These are phyloP conservation scores for Mesembryanthemum crystallinum DNA, from an alignment of 148 eudicot genomes.

Conservation along the genomic window DNA sequence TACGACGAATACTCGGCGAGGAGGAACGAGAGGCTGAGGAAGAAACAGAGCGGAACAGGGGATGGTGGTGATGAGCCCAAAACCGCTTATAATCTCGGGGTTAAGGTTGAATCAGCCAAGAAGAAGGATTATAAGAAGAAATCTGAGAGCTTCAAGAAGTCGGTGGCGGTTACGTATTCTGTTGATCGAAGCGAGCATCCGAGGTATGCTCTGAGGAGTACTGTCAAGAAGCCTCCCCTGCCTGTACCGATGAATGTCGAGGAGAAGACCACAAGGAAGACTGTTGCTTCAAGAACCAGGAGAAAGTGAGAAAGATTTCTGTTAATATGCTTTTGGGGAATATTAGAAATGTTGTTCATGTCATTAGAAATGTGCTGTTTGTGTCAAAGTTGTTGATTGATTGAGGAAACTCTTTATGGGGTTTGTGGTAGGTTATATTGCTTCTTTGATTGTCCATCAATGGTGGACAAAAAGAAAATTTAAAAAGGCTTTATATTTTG, in stretches of 20 bases:
- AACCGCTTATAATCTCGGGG: conserved; percentile 35
- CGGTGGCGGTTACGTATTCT: not conserved
- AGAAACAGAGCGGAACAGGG: conserved; percentile 50
- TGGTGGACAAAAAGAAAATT: conserved; percentile 11
- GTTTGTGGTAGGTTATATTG: not conserved
- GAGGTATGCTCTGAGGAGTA: conserved; percentile 72
- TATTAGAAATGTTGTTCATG: not conserved
- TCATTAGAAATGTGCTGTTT: no score
- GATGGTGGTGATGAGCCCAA: conserved; percentile 27
- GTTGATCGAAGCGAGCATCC: conserved; percentile 42
- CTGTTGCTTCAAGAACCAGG: conserved; percentile 38
- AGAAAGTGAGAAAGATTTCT: conserved; percentile 28
- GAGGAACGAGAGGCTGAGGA: conserved; percentile 80
- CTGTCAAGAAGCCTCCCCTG: conserved; percentile 67
- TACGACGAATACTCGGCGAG: conserved; percentile 74
- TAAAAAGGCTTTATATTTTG: not conserved
- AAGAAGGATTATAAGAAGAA: conserved; percentile 3
- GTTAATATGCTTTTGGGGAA: no score
- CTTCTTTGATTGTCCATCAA: conserved; percentile 4
- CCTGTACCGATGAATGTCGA: conserved; percentile 58
- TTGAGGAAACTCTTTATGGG: not conserved
- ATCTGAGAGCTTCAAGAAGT: not conserved
- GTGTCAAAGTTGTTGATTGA: not conserved
- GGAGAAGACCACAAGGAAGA: conserved; percentile 39
- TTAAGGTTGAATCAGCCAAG: conserved; percentile 36